Conservation (phyloP, 2,329 filamentous ascomycete genomes). For the Sporothrix globosa region DNA sequence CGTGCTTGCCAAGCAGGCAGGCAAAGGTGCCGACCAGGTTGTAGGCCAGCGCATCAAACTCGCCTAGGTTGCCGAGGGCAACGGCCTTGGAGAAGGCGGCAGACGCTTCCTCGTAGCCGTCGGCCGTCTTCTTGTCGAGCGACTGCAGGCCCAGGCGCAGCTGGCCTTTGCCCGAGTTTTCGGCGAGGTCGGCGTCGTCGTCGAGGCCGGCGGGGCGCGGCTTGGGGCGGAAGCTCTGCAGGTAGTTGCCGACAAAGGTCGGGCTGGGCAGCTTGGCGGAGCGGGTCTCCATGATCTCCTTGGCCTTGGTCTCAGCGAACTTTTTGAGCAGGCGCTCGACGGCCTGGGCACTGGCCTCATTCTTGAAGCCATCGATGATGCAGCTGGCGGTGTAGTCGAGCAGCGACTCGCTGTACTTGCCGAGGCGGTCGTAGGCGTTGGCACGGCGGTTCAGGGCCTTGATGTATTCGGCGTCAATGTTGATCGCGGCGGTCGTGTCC, state of each 20-base stretch:
- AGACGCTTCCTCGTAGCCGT: constrained; percentile 88
- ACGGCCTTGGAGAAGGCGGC: constrained; percentile 85
- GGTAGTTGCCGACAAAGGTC: constrained; percentile 97
- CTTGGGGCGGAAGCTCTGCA: constrained; percentile 93
- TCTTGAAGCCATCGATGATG: constrained; percentile 97
- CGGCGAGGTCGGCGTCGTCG: constrained; percentile 74
- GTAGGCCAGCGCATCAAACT: constrained; percentile 87
- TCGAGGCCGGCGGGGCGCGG: constrained; percentile 79
- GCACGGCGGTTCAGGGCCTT: constrained; percentile 97
- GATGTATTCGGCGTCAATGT: constrained; percentile 92
- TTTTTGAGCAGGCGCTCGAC: constrained; percentile 95
- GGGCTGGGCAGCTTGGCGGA: constrained; percentile 87
- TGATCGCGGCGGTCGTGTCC: constrained; percentile 92
- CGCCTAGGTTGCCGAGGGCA: constrained; percentile 76
- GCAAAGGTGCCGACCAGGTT: constrained; percentile 97
- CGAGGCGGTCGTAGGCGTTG: constrained; percentile 93
- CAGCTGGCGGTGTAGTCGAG: constrained; percentile 98
- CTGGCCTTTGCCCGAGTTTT: constrained; percentile 81
- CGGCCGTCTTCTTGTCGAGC: constrained; percentile 82
- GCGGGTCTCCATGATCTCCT: constrained; percentile 85
- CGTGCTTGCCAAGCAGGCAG: constrained; percentile 86
- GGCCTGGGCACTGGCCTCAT: constrained; percentile 81
- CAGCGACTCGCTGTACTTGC: constrained; percentile 88
- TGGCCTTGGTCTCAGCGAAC: constrained; percentile 92
- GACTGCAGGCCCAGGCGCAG: constrained; percentile 80